phyloP scores from a whole-genome alignment of 2,329 filamentous ascomycete species.

The Aureobasidium sp. region DNA sequence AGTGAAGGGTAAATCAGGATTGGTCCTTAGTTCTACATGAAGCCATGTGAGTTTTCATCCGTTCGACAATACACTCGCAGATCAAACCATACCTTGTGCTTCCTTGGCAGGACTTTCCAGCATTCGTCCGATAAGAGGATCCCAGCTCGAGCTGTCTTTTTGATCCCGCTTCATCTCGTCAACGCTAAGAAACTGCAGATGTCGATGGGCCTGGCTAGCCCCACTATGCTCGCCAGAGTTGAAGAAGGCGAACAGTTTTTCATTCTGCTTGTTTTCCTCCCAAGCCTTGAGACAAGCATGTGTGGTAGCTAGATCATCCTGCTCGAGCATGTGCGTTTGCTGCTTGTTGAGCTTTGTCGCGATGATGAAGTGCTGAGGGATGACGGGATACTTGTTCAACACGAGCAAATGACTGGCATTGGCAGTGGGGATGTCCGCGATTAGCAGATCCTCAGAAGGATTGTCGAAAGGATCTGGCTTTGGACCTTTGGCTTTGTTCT shows the following conservation, averaged over 20 bases:
- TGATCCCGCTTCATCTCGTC: conserved; percentile 49
- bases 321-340: conserved; percentile 59
- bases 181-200: conserved; percentile 64
- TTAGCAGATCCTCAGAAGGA: conserved; percentile 48
- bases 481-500: conserved; percentile 28
- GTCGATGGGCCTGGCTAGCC: conserved; percentile 64
- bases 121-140: conserved; percentile 42
- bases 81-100: neutral
- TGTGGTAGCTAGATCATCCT: conserved; percentile 53
- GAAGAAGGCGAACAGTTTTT: conserved; percentile 56
- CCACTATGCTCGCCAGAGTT: conserved; percentile 64
- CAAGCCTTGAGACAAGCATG: conserved; percentile 57
- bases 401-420: conserved; percentile 55
- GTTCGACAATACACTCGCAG: too few relatives aligned
- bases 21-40: neutral
- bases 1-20: conserved; percentile 39
- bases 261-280: conserved; percentile 23
- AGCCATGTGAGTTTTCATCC: neutral
- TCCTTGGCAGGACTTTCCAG: conserved; percentile 16
- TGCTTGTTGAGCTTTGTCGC: conserved; percentile 56
- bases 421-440: conserved; percentile 40
- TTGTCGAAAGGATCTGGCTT: conserved; percentile 59
- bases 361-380: conserved; percentile 65
- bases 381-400: conserved; percentile 69
- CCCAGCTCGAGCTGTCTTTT: conserved; percentile 32